Conservation (phyloP, 139 green algal species). For the Desmodesmus armatus region DNA sequence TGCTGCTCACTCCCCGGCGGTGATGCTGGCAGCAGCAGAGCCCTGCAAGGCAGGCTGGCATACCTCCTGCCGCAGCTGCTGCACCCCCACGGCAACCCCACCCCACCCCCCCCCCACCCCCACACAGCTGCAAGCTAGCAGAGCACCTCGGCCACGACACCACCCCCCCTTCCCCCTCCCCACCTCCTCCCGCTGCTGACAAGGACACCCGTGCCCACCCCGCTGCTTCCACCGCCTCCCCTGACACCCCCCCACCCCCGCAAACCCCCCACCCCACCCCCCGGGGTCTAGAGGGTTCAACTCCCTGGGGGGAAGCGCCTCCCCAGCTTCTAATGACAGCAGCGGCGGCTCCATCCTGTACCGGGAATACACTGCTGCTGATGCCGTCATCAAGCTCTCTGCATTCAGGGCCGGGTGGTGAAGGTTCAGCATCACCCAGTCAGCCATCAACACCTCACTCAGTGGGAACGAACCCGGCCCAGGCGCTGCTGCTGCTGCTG, state of each 20-base stretch:
- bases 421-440: constrained; percentile 25
- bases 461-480: background rate
- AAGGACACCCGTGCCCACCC: background rate
- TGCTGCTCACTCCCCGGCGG: no score
- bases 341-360: constrained; percentile 7
- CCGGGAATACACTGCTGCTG: constrained; percentile 16
- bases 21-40: background rate
- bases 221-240: constrained; percentile 5
- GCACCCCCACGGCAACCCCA: constrained; percentile 33
- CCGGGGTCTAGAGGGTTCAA: constrained; percentile 12
- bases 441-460: constrained; percentile 26
- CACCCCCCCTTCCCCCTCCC: background rate
- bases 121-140: constrained; percentile 17
- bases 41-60: background rate
- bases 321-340: background rate
- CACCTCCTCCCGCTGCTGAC: background rate
- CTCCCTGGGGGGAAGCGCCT: constrained; percentile 18
- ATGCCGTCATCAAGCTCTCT: constrained; percentile 4
- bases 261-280: background rate
- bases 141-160: constrained; percentile 12
- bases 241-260: background rate
- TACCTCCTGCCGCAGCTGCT: constrained; percentile 33
- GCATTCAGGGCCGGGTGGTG: background rate
- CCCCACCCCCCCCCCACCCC: background rate
- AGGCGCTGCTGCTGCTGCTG: background rate